Percentiles rank a stretch among this genome's conserved stretches.
Evolutionary conservation across 2,329 filamentous ascomycete genomes (phyloP).

Genomic region (Fusarium sp.): DNA sequence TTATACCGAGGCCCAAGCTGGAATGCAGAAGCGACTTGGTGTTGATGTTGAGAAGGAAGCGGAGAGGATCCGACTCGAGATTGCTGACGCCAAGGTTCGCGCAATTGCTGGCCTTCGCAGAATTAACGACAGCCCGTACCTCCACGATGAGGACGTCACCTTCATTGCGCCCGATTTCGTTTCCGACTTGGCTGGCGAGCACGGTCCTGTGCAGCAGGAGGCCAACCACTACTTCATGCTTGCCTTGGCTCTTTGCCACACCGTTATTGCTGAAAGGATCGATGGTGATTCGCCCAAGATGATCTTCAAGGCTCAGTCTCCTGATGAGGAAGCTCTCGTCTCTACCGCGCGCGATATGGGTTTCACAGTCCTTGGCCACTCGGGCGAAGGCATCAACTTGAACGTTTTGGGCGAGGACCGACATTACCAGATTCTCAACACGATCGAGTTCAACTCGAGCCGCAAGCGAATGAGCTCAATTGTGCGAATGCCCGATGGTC

Average conservation of each 20-base stretch:
- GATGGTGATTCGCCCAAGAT: slow-evolving; percentile 92
- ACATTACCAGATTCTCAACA: slow-evolving; percentile 88
- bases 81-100: slow-evolving; percentile 75
- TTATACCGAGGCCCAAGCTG: slow-evolving; percentile 95
- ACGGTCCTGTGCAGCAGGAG: slow-evolving; percentile 75
- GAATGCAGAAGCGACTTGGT: slow-evolving; percentile 91
- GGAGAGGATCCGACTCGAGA: slow-evolving; percentile 75
- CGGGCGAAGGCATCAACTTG: slow-evolving; percentile 80
- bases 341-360: slow-evolving; percentile 94
- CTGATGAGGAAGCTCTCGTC: slow-evolving; percentile 93
- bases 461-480: slow-evolving; percentile 98
- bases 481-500: slow-evolving; percentile 89
- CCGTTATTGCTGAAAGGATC: slow-evolving; percentile 87
- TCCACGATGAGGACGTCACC: slow-evolving; percentile 87
- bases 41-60: slow-evolving; percentile 84
- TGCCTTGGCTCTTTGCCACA: slow-evolving; percentile 92
- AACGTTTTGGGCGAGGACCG: slow-evolving; percentile 88
- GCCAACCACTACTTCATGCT: slow-evolving; percentile 94
- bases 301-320: slow-evolving; percentile 95
- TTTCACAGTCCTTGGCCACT: slow-evolving; percentile 86
- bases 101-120: slow-evolving; percentile 77
- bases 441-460: slow-evolving; percentile 95
- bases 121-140: slow-evolving; percentile 87
- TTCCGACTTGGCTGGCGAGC: slow-evolving; percentile 78
- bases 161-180: slow-evolving; percentile 93